These are phyloP conservation scores for Saccharomycopsis sp. DNA, from an alignment of 805 yeast genomes.

Conservation along the genomic window DNA sequence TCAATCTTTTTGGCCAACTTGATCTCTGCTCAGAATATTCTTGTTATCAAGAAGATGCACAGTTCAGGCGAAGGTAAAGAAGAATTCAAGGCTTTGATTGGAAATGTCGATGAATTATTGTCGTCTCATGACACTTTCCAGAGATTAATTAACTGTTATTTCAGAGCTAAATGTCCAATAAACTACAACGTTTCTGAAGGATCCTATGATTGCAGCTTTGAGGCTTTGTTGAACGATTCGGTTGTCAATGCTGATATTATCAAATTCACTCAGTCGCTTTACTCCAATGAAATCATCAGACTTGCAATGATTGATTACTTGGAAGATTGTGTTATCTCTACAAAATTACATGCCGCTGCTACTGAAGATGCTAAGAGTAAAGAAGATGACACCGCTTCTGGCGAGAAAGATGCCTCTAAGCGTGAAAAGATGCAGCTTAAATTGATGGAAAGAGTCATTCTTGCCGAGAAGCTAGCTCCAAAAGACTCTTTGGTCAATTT, in stretches of 20 bases:
- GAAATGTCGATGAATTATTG: background rate
- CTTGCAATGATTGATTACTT: conserved; percentile 25
- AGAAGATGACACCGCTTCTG: background rate
- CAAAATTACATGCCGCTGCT: conserved; percentile 9
- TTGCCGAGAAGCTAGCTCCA: conserved; percentile 26
- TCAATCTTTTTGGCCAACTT: background rate
- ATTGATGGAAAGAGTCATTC: conserved; percentile 24
- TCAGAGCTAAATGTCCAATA: conserved; percentile 19
- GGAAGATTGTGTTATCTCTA: conserved; percentile 19
- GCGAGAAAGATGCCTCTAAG: background rate
- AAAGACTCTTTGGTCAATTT: conserved; percentile 25
- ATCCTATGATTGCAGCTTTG: conserved; percentile 24
- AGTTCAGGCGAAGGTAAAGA: conserved; percentile 20
- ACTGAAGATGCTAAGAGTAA: too few relatives aligned
- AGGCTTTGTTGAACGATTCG: conserved; percentile 24
- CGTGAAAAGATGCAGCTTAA: conserved; percentile 13
- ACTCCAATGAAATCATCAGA: conserved; percentile 29
- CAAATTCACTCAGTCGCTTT: conserved; percentile 23
- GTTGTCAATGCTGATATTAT: conserved; percentile 24
- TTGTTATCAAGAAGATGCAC: conserved; percentile 28
- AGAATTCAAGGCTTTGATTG: background rate
- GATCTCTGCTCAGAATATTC: background rate
- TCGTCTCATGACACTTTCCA: conserved; percentile 17
- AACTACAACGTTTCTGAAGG: conserved; percentile 25
- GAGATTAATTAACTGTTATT: conserved; percentile 25